Percentiles rank a stretch among this genome's conserved stretches.
Conservation (phyloP, 2,329 filamentous ascomycete species). For the Aspergillus ustus region DNA sequence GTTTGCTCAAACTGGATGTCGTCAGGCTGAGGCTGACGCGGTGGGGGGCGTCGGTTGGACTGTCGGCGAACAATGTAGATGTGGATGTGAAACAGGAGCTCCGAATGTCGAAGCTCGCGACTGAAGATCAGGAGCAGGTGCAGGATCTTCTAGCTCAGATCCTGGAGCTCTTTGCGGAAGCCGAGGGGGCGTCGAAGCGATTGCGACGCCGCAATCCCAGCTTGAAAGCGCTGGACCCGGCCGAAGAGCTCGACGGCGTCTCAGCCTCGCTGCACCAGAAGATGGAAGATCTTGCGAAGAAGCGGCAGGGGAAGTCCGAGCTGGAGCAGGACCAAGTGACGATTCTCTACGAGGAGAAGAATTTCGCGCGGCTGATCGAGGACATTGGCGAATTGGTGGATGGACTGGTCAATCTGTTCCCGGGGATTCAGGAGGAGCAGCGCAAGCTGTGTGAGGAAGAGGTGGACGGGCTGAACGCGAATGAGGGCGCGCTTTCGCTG, state of each 20-base stretch:
- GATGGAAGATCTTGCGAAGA: slow-evolving; percentile 6
- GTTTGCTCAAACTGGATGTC: slow-evolving; percentile 12
- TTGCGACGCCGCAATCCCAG: neutral
- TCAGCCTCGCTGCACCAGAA: slow-evolving; percentile 12
- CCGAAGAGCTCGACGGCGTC: neutral
- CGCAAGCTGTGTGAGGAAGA: slow-evolving; percentile 6
- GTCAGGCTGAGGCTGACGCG: slow-evolving; percentile 5
- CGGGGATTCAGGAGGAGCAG: slow-evolving; percentile 1
- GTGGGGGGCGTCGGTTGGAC: slow-evolving; percentile 9
- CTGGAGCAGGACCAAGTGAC: neutral
- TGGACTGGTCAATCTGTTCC: slow-evolving; percentile 6
- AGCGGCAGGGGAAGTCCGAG: neutral
- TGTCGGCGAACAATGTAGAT: slow-evolving; percentile 5
- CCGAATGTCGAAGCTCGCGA: neutral
- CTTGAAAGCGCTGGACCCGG: slow-evolving; percentile 1
- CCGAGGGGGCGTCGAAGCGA: slow-evolving; percentile 6
- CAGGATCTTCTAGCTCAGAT: neutral
- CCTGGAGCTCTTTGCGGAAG: slow-evolving; percentile 4
- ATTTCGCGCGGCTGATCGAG: slow-evolving; percentile 11
- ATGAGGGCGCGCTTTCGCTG: neutral
- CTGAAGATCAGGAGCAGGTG: neutral
- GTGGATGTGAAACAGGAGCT: slow-evolving; percentile 1
- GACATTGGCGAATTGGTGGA: slow-evolving; percentile 7
- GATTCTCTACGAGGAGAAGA: slow-evolving; percentile 6
- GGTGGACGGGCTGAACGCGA: slow-evolving; percentile 5